Evolutionary conservation across 2,329 filamentous ascomycete genomes (phyloP), one percentile per base, ranked within the genome.

Genomic region (Hymenoscyphus repandus): DNA sequence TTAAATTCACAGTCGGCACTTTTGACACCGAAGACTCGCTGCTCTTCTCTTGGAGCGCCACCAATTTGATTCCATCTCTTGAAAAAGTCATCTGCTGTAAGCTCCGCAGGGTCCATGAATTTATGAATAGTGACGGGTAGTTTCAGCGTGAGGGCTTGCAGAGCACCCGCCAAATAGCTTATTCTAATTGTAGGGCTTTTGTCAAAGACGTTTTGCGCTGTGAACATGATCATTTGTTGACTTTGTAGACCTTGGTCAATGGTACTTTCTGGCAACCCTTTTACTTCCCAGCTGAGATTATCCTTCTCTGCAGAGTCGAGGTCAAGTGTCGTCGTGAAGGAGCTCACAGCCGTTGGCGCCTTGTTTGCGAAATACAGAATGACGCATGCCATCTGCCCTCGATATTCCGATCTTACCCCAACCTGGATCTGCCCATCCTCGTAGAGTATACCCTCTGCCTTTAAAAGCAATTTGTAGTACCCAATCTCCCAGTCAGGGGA

Each of bases 41-140:
- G 93, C 0, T 88, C 85, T 69, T 99, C 95, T 30, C 95, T 81
- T 1, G 91, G 85, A 1, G 82, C 82, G 5, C 88, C 90, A 11
- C 93, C 93, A 62, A 99, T 97, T 71, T 99, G 93, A 76, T 96
- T 95, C 93, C 93, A 99, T 46, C 95, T 79, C 76, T 95, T 96
- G 80, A 99, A 99, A 71, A 97, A 99, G 66, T 99, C 93, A 47
- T 99, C 93, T 0, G 86, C 83, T 6, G 81, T 81, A 36, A 99
- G 75, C 50, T 93, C 86, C 0, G 93, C 91, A 0, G 88, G 82
- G 56, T 96, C 91, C 90, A 97, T 96, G 66, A 96, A 99, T 68
- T 96, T 96, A 70, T 97, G 92, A 48, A 92, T 80, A 0, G 88
- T 75, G 3, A 99, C 80, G 0, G 93, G 93, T 4, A 99, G 77